Conservation (phyloP, 345 rosid species). For the Moricandia moricandioides region DNA sequence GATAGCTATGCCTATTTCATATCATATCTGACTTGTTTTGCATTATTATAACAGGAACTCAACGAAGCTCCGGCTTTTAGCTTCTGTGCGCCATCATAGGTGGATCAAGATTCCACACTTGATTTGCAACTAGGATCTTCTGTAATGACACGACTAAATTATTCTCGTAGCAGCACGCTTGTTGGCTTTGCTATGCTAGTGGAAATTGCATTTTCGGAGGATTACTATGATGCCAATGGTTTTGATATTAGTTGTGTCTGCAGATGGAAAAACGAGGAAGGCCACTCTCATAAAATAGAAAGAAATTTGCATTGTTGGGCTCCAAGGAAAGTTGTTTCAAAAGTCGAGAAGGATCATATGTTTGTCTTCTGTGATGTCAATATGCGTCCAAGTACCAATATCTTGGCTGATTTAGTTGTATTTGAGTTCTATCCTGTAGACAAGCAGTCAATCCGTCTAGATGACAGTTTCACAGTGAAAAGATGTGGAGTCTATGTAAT, state of each 20-base stretch:
- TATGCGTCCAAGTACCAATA: neutral
- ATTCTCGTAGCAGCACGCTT: neutral
- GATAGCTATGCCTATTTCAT: neutral
- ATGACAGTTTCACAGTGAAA: neutral
- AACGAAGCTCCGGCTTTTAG: neutral
- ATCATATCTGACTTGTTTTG: neutral
- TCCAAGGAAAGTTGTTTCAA: neutral
- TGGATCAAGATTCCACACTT: neutral
- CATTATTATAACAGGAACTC: neutral
- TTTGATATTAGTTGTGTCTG: neutral
- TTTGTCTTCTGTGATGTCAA: constrained; percentile 8
- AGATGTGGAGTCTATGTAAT: neutral
- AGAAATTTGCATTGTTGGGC: neutral
- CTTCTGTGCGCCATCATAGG: neutral
- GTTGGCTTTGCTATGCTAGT: neutral
- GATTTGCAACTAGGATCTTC: neutral
- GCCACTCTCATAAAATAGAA: neutral
- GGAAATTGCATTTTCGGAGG: neutral
- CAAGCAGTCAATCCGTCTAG: neutral
- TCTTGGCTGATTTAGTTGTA: neutral
- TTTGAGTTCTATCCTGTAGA: neutral
- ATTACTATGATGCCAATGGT: neutral
- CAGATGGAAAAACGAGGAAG: neutral
- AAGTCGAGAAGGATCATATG: neutral
- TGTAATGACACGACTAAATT: neutral